Base-by-base conservation (phyloP, 371 early-diverging fungal species). In the Mortierella sp. region DNA sequence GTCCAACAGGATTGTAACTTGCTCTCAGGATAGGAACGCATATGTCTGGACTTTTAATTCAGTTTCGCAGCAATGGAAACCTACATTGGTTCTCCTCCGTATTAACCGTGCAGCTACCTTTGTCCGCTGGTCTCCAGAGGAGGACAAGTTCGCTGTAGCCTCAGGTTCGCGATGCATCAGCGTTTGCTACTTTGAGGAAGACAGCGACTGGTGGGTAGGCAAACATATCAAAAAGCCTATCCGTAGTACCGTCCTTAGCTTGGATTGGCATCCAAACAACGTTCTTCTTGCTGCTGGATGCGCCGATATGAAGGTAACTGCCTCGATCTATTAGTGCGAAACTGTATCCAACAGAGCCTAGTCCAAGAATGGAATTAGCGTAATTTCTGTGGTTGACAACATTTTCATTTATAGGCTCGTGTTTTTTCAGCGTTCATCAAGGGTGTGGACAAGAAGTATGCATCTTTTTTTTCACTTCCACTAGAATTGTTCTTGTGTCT, bases 201-300 rank as follows among this genome's bases (percentile, higher is more conserved):
- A 95, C 72, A 94, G 95, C 76, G 94, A 97, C 83, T 97, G 97
- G 99, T 98, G 98, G 97, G 93, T 92, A 45, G 89, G 93, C 75
- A 97, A 96, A 86, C 98, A 97, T 77, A 83, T 98, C 71, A 96
- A 97, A 86, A 95, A 96, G 83, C 97, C 96, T 35, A 93, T 98
- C 68, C 89, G 94, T 53, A 92, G 93, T 72, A 98, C 98, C 4
- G 97, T 98, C 4, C 86, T 97, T 40, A 91, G 91, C 60, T 66
- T 99, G 26, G 96, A 93, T 67, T 99, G 99, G 99, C 99, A 99
- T 83, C 97, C 98, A 23, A 96, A 97, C 86, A 96, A 95, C 79
- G 92, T 98, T 35, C 86, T 97, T 51, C 83, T 99, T 56, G 98
- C 96, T n/a, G 94, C 94, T 59, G 99, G 97, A 31, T 92, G 95